phyloP scores from a whole-genome alignment of 176 grass and related monocot species.

The Cymbopogon citratus region DNA sequence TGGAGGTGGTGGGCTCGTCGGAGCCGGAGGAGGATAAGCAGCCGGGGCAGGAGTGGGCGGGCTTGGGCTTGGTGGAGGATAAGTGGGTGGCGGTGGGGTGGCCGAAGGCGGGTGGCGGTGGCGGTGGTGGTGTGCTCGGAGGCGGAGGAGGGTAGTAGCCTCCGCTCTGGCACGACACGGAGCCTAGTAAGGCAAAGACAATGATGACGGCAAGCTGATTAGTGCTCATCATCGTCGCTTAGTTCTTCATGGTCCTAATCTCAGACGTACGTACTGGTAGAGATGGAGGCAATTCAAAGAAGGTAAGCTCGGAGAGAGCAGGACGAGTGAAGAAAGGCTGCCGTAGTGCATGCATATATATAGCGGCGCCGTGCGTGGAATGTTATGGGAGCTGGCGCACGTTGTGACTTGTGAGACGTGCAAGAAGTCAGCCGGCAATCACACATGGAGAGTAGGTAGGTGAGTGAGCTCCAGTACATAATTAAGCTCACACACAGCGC shows the following conservation, averaged over 20 bases:
- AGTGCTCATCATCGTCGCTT: background rate
- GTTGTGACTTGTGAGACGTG: no score
- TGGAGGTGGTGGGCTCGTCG: background rate
- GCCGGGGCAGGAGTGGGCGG: background rate
- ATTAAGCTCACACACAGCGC: no score
- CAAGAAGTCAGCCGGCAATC: no score
- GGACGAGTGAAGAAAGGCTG: background rate
- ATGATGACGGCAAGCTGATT: background rate
- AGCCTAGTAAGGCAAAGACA: constrained; percentile 2
- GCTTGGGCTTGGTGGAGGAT: background rate
- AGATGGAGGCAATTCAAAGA: background rate
- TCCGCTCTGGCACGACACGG: background rate
- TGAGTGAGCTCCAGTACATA: no score
- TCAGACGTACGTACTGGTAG: background rate
- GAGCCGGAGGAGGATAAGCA: background rate
- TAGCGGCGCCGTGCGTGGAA: background rate
- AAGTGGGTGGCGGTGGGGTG: background rate
- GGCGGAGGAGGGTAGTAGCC: background rate
- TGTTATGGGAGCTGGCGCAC: no score
- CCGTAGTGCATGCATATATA: background rate
- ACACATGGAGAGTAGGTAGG: no score
- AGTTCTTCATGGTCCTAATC: background rate
- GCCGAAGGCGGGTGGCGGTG: no score
- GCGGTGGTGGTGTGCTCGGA: no score
- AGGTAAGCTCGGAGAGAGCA: background rate